A percentile compares a stretch with the other conserved stretches of the same genome.
Evolutionary conservation across 768 basidiomycete species (phyloP).

Genomic region (Phylloporus sp.): DNA sequence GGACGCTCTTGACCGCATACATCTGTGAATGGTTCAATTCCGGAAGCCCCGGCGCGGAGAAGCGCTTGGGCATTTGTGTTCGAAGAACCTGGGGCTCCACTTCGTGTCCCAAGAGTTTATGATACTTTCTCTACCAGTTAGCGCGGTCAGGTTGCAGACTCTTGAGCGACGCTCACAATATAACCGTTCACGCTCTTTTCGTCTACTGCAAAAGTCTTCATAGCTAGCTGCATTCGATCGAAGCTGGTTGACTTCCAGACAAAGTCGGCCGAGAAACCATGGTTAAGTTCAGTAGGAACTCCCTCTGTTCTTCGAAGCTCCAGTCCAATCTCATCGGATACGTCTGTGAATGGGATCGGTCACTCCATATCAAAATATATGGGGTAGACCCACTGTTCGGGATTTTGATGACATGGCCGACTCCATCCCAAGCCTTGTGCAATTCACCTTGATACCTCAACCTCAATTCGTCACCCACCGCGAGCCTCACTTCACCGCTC

Average conservation of each 20-base stretch:
- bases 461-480: slow-evolving; percentile 93
- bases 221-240: slow-evolving; percentile 97
- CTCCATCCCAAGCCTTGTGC: slow-evolving; percentile 94
- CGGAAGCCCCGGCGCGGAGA: slow-evolving; percentile 94
- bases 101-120: slow-evolving; percentile 97
- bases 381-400: slow-evolving; percentile 77
- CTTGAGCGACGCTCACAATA: slow-evolving; percentile 58
- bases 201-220: slow-evolving; percentile 99
- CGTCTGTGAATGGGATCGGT: slow-evolving; percentile 50
- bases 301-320: slow-evolving; percentile 89
- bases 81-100: slow-evolving; percentile 88
- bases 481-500: slow-evolving; percentile 94
- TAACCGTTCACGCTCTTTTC: slow-evolving; percentile 99
- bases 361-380: background rate
- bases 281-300: slow-evolving; percentile 89
- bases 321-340: slow-evolving; percentile 95
- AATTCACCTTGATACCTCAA: slow-evolving; percentile 84
- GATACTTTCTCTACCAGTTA: slow-evolving; percentile 59
- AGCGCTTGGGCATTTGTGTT: slow-evolving; percentile 94
- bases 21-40: slow-evolving; percentile 99
- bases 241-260: slow-evolving; percentile 99
- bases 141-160: background rate
- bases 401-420: slow-evolving; percentile 98
- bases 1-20: slow-evolving; percentile 98
- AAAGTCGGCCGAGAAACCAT: slow-evolving; percentile 96